phyloP scores from a whole-genome alignment of 495 filamentous ascomycete species.

The Apiosordaria backusii region DNA sequence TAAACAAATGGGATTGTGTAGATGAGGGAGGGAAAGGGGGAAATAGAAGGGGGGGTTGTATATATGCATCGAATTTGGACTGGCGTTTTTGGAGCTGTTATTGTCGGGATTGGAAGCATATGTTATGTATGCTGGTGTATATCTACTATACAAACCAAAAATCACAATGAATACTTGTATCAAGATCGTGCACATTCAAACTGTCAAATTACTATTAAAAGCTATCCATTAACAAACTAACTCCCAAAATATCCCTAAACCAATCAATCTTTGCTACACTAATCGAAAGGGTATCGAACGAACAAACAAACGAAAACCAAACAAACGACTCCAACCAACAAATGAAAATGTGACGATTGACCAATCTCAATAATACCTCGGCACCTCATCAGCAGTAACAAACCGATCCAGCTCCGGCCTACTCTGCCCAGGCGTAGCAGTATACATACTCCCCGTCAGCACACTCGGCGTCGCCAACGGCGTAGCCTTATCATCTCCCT shows the following conservation, averaged over 20 bases:
- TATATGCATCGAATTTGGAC: neutral
- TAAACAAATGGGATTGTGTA: conserved; percentile 35
- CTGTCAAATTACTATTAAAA: neutral
- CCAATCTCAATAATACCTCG: conserved; percentile 13
- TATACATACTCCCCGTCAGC: neutral
- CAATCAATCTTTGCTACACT: conserved; percentile 3
- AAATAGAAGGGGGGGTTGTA: neutral
- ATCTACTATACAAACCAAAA: conserved; percentile 5
- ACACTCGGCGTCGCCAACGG: conserved; percentile 15
- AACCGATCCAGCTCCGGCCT: conserved; percentile 42
- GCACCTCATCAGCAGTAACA: conserved; percentile 38
- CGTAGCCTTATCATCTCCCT: neutral
- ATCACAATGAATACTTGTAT: neutral
- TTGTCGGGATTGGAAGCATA: neutral
- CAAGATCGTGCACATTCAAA: neutral
- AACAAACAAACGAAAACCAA: conserved; percentile 4
- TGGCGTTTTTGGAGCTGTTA: neutral
- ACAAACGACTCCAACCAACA: neutral
- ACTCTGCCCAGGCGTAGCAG: conserved; percentile 8
- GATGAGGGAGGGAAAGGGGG: neutral
- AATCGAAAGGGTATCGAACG: neutral
- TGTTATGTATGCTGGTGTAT: neutral
- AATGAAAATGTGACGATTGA: neutral
- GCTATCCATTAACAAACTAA: neutral
- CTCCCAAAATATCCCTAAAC: too few relatives aligned